Percentiles rank a stretch among this genome's conserved stretches.
These are phyloP conservation scores for Aureobasidium sp. DNA, from an alignment of 2,329 filamentous ascomycete species.

Conservation along the genomic window DNA sequence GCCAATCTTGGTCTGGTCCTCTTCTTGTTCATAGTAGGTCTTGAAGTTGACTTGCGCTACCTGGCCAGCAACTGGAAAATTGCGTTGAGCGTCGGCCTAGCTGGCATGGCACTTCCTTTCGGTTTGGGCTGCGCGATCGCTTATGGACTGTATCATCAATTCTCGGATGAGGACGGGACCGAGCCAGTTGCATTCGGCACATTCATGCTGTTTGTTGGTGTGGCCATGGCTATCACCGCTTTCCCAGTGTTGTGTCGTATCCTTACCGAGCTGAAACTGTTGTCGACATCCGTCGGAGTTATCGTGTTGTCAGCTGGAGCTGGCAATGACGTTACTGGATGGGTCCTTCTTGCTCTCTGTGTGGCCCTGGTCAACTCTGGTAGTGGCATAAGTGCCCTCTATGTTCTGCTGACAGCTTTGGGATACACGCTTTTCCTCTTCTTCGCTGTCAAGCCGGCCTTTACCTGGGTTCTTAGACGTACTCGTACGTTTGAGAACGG, in stretches of 20 bases:
- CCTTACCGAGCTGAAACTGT: constrained; percentile 79
- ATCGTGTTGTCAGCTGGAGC: constrained; percentile 87
- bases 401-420: constrained; percentile 67
- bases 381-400: constrained; percentile 74
- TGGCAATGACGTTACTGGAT: constrained; percentile 84
- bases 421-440: constrained; percentile 72
- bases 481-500: constrained; percentile 79
- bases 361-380: constrained; percentile 88
- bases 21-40: constrained; percentile 79
- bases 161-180: constrained; percentile 50
- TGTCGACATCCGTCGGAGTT: constrained; percentile 75
- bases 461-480: constrained; percentile 65
- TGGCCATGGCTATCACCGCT: constrained; percentile 84
- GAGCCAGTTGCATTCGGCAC: constrained; percentile 55
- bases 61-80: constrained; percentile 74
- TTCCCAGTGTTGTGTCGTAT: constrained; percentile 93
- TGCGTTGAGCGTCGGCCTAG: constrained; percentile 67
- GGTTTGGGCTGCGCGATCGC: constrained; percentile 73
- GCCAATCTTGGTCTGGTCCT: constrained; percentile 79
- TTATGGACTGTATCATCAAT: constrained; percentile 72
- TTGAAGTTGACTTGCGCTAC: constrained; percentile 77
- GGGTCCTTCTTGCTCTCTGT: constrained; percentile 87
- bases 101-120: constrained; percentile 77
- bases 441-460: constrained; percentile 64
- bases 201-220: constrained; percentile 76